Percentiles rank a stretch among this genome's conserved stretches.
These are phyloP conservation scores for Gypsophila paniculata DNA, from an alignment of 179 eudicot genomes.

Conservation along the genomic window DNA sequence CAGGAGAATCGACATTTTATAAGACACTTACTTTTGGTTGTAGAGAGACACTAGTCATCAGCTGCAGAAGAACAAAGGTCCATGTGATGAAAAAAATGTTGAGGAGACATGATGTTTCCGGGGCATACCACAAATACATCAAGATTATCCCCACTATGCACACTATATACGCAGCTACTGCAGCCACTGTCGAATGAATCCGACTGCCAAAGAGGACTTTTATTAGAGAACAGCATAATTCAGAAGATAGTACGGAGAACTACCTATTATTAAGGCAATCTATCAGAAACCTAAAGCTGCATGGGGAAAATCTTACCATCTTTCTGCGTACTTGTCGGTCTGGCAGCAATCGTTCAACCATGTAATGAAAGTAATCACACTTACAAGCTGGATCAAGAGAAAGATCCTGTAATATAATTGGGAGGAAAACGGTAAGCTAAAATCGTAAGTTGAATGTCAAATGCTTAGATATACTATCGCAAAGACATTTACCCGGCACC, in stretches of 20 bases:
- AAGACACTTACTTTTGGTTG: conserved; percentile 59
- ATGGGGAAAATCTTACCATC: conserved; percentile 48
- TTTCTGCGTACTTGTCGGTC: conserved; percentile 57
- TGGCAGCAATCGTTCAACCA: conserved; percentile 65
- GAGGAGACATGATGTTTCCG: conserved; percentile 60
- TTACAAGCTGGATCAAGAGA: conserved; percentile 71
- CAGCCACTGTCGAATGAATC: conserved; percentile 46
- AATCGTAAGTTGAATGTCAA: not conserved
- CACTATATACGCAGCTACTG: conserved; percentile 50
- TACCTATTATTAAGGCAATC: not conserved
- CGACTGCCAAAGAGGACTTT: conserved; percentile 41
- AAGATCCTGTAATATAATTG: conserved; percentile 51
- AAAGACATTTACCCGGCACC: conserved; percentile 69
- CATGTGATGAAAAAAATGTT: conserved; percentile 75
- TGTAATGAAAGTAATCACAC: conserved; percentile 73
- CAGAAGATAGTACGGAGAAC: not conserved
- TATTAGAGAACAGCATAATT: conserved; percentile 1
- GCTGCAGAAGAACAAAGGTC: conserved; percentile 71
- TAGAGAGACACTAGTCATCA: conserved; percentile 73
- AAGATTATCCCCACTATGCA: conserved; percentile 62
- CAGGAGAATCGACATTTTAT: not conserved
- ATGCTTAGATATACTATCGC: not conserved
- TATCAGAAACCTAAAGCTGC: not conserved
- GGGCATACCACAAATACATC: conserved; percentile 80
- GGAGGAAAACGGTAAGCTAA: conserved; percentile 12